Base-by-base conservation (phyloP, 2,329 filamentous ascomycete genomes). In the Talaromyces albobiverticillius region DNA sequence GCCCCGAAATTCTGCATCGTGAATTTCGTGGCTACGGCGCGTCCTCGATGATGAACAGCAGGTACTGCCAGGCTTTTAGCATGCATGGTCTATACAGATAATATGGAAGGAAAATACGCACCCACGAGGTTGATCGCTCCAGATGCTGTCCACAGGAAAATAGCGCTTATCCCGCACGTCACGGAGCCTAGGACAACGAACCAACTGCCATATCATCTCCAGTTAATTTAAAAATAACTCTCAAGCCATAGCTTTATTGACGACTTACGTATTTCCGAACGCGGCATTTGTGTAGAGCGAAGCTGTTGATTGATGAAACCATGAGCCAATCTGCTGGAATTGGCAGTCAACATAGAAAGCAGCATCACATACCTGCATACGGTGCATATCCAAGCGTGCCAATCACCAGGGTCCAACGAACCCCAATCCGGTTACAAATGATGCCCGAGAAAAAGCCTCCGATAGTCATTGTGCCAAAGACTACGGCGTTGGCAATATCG, bases 391-490 rank as follows among this genome's bases (percentile, higher is more conserved):
- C 49, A 20, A 52, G 18, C 1, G 40, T 52, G 18, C 49, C 49
- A 13, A 52, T 16, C 3, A 52, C 14, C 11, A 52, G 20, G n/a
- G 49, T 52, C 38, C 26, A 36, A 4, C 26, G 23, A 23, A 52
- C 25, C 9, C 40, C 49, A 52, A 52, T 52, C 5, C 49, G n/a
- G 32, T 52, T 52, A 45, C 49, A 52, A 18, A 52, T 46, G 16
- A 36, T 32, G 18, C 49, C 49, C 7, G 38, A 34, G 16, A 52
- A 34, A 16, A 52, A 45, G 20, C 49, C 46, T 7, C 46, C 46
- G 2, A 48, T 18, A 6, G 31, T 45, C 22, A 45, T 23, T 23
- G n/a, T n/a, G 16, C 49, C 38, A 38, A 52, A 52, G 20, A 26
- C 23, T 20, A 52, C 41, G 7, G 49, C 49, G 10, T 52, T 52